A percentile compares a stretch with the other conserved stretches of the same genome.
Conservation (phyloP, 2,329 filamentous ascomycete species). For the Penicillium sp. region DNA sequence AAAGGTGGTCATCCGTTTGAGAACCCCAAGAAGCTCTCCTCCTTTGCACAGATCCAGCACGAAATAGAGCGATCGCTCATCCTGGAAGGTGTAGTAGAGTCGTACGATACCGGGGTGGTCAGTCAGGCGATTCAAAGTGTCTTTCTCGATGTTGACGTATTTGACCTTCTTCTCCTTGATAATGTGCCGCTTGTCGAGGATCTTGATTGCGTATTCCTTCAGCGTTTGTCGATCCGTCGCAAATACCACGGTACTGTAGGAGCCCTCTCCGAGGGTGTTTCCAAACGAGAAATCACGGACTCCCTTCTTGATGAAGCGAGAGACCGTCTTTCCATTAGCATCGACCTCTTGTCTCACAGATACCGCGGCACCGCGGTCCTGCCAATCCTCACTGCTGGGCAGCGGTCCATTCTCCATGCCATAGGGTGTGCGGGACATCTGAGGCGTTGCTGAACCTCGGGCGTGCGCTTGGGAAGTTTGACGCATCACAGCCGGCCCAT, state of each 20-base stretch:
- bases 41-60: slow-evolving; percentile 90
- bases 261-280: slow-evolving; percentile 85
- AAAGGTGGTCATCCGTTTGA: slow-evolving; percentile 93
- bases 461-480: slow-evolving; percentile 69
- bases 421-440: slow-evolving; percentile 47
- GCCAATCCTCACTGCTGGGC: slow-evolving; percentile 84
- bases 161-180: slow-evolving; percentile 99
- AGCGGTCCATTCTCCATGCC: slow-evolving; percentile 54
- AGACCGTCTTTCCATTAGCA: slow-evolving; percentile 72
- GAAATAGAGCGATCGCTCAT: slow-evolving; percentile 93
- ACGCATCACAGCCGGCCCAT: slow-evolving; percentile 65
- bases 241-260: slow-evolving; percentile 91
- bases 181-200: slow-evolving; percentile 96
- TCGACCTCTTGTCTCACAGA: slow-evolving; percentile 78
- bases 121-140: slow-evolving; percentile 90
- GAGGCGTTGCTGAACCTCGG: slow-evolving; percentile 37
- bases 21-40: slow-evolving; percentile 82
- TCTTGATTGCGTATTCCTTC: slow-evolving; percentile 97
- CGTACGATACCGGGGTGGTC: slow-evolving; percentile 96
- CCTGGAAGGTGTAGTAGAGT: slow-evolving; percentile 97
- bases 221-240: slow-evolving; percentile 90
- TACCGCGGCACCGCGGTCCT: slow-evolving; percentile 87
- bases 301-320: slow-evolving; percentile 88
- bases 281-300: slow-evolving; percentile 96
- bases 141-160: slow-evolving; percentile 99